These are phyloP conservation scores for Corchorus capsularis DNA, from an alignment of 345 rosid species.

Conservation along the genomic window DNA sequence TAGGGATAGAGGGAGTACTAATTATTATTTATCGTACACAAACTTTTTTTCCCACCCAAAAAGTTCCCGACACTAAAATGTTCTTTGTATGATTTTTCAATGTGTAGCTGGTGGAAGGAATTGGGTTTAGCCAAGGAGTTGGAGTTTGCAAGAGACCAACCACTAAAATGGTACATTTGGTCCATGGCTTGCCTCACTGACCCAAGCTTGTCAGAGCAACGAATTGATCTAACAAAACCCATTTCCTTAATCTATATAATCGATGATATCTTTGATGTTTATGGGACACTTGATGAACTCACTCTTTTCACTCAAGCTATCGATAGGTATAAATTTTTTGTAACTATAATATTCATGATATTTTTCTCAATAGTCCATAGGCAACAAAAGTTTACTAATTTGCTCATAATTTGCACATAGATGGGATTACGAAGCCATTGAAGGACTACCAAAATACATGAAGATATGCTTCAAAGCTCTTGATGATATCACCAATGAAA, in stretches of 20 bases:
- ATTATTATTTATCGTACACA: background rate
- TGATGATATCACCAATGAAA: constrained; percentile 37
- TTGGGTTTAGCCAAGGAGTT: constrained; percentile 46
- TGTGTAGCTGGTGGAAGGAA: constrained; percentile 64
- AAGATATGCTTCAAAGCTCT: constrained; percentile 49
- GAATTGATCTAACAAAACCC: constrained; percentile 52
- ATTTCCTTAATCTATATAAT: constrained; percentile 57
- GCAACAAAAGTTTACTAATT: no score
- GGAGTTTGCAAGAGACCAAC: constrained; percentile 52
- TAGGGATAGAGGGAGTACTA: no score
- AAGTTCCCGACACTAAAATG: background rate
- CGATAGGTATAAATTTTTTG: constrained; percentile 29
- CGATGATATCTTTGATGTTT: constrained; percentile 59
- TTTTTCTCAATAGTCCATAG: no score
- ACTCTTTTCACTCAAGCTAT: constrained; percentile 44
- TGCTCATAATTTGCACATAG: constrained; percentile 13
- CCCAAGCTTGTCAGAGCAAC: constrained; percentile 45
- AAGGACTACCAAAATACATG: constrained; percentile 44
- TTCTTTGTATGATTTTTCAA: background rate
- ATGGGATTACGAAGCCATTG: constrained; percentile 40
- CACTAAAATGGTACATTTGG: constrained; percentile 55
- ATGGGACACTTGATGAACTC: constrained; percentile 49
- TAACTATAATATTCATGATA: no score
- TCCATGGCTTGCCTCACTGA: constrained; percentile 48
- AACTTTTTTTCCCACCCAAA: background rate